Conservation (phyloP, 2,329 filamentous ascomycete species). For the Ophiostoma piceae region DNA sequence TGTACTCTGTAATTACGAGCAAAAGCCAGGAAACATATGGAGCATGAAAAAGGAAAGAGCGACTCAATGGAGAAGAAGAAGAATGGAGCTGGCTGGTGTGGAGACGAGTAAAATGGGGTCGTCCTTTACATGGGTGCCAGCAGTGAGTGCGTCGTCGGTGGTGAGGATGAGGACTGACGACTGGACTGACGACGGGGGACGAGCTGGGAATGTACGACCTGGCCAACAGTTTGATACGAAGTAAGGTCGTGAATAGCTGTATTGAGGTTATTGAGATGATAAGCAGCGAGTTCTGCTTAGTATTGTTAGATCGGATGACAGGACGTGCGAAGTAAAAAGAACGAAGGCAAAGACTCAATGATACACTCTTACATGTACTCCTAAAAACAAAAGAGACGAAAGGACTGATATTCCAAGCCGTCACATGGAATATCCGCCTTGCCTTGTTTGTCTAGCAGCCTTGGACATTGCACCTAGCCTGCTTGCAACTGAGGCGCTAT, state of each 20-base stretch:
- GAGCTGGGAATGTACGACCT: constrained; percentile 10
- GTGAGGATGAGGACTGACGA: not conserved
- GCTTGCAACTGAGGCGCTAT: not conserved
- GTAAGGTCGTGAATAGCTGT: not conserved
- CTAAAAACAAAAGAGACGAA: not conserved
- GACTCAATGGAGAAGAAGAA: constrained; percentile 12
- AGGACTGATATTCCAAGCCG: not conserved
- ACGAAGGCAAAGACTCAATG: too few relatives aligned
- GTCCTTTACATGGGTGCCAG: constrained; percentile 1
- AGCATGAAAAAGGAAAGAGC: constrained; percentile 11
- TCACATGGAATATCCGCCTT: constrained; percentile 10
- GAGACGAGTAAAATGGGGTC: not conserved
- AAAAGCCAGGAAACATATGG: not conserved
- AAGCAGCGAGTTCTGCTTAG: not conserved
- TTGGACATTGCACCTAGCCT: not conserved
- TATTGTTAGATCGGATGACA: too few relatives aligned
- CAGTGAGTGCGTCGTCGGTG: not conserved
- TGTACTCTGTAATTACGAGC: not conserved
- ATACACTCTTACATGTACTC: not conserved
- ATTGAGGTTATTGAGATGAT: not conserved
- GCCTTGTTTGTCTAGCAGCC: constrained; percentile 6
- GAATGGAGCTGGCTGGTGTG: constrained; percentile 13
- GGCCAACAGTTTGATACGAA: not conserved
- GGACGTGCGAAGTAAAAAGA: too few relatives aligned
- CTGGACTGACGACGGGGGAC: not conserved